Evolutionary conservation across 495 filamentous ascomycete genomes (phyloP).

Genomic region (Penicillium arizonense): DNA sequence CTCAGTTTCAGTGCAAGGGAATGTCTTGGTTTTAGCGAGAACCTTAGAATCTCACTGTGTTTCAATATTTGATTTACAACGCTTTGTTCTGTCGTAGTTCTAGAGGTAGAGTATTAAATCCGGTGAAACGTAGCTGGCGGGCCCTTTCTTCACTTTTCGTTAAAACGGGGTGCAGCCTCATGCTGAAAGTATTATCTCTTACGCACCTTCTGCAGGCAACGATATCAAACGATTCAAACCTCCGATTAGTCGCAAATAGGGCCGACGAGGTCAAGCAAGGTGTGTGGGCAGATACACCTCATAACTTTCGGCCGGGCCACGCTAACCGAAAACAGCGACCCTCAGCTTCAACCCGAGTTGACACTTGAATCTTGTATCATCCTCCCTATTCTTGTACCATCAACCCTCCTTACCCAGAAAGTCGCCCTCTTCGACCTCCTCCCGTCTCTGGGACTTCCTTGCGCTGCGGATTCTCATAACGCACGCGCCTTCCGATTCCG

Average conservation of each 20-base stretch:
- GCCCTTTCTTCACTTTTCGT: background rate
- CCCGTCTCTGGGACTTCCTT: constrained; percentile 22
- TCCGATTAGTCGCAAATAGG: background rate
- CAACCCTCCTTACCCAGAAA: constrained; percentile 19
- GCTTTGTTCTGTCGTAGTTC: background rate
- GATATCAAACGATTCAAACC: background rate
- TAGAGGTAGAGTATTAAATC: background rate
- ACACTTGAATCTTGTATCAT: constrained; percentile 20
- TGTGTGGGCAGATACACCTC: constrained; percentile 8
- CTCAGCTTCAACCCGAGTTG: constrained; percentile 41
- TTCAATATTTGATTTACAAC: constrained; percentile 18
- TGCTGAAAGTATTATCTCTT: background rate
- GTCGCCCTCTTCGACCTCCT: constrained; percentile 20
- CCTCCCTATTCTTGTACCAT: constrained; percentile 20
- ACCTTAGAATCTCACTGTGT: constrained; percentile 25
- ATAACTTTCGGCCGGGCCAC: constrained; percentile 19
- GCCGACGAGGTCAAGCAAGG: background rate
- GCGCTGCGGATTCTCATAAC: constrained; percentile 23
- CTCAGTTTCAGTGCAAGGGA: constrained; percentile 26
- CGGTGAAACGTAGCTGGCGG: background rate
- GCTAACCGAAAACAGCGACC: constrained; percentile 47
- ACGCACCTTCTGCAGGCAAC: too few species aligned
- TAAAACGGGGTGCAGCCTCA: too few species aligned
- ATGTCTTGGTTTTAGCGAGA: constrained; percentile 32
- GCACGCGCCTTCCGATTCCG: constrained; percentile 21